Percentiles rank a stretch among this genome's conserved stretches.
Evolutionary conservation across 805 yeast genomes (phyloP).

Genomic region (Millerozyma acaciae): DNA sequence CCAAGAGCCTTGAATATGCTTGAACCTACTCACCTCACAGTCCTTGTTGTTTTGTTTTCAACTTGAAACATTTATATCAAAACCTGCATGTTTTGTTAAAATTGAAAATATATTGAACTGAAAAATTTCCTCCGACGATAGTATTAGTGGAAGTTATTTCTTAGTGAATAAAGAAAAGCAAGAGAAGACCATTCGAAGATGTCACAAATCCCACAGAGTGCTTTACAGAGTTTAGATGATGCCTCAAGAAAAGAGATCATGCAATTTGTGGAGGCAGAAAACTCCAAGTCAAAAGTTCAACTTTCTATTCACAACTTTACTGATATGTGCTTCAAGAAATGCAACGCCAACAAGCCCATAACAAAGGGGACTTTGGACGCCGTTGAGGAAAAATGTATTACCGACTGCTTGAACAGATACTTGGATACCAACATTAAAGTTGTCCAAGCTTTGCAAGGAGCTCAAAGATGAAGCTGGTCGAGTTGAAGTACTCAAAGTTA

Average conservation of each 20-base stretch:
- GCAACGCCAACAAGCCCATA: slow-evolving; percentile 50
- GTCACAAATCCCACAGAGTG: slow-evolving; percentile 34
- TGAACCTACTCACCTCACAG: too few relatives aligned
- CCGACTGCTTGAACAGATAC: slow-evolving; percentile 79
- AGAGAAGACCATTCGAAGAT: slow-evolving; percentile 11
- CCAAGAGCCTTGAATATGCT: too few relatives aligned
- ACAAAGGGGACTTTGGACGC: slow-evolving; percentile 46
- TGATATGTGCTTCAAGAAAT: slow-evolving; percentile 85
- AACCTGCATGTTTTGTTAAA: neutral
- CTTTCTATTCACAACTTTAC: slow-evolving; percentile 84
- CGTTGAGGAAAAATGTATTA: slow-evolving; percentile 68
- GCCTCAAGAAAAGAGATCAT: slow-evolving; percentile 68
- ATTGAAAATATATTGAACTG: too few relatives aligned
- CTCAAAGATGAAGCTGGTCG: slow-evolving; percentile 17
- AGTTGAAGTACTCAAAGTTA: too few relatives aligned
- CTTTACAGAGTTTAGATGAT: slow-evolving; percentile 52
- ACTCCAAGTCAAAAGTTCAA: slow-evolving; percentile 83
- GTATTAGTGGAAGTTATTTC: too few relatives aligned
- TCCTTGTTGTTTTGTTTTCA: too few relatives aligned
- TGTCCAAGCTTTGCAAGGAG: slow-evolving; percentile 51
- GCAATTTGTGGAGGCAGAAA: slow-evolving; percentile 75
- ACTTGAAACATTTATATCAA: neutral
- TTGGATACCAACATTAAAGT: slow-evolving; percentile 84
- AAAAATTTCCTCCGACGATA: too few relatives aligned
- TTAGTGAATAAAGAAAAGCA: neutral